Evolutionary conservation across 2,329 filamentous ascomycete species (phyloP).

Genomic region (Neopestalotiopsis sp.): DNA sequence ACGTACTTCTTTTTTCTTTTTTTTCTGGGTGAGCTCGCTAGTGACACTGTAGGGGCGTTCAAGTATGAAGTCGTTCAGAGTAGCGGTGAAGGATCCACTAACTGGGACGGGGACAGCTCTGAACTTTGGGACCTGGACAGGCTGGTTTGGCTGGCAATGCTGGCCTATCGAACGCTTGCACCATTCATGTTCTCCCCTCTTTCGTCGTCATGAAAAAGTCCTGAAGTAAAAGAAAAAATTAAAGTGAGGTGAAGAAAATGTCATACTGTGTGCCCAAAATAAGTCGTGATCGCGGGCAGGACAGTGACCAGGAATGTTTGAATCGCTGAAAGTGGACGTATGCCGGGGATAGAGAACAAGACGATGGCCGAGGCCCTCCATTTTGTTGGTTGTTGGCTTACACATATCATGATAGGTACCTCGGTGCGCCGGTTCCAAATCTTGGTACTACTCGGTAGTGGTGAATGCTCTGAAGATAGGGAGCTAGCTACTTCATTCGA

Average conservation of each 20-base stretch:
- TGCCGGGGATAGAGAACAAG: not conserved
- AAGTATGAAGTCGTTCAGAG: constrained; percentile 8
- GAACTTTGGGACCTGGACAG: not conserved
- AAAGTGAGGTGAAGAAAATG: not conserved
- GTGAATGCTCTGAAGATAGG: no score
- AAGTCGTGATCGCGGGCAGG: not conserved
- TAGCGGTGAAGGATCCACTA: constrained; percentile 23
- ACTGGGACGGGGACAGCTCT: constrained; percentile 6
- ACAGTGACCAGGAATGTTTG: not conserved
- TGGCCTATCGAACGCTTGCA: not conserved
- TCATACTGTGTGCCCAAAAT: not conserved
- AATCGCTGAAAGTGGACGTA: not conserved
- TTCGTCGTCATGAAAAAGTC: not conserved
- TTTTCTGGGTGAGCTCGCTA: not conserved
- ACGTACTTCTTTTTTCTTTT: not conserved
- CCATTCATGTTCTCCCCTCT: constrained; percentile 5
- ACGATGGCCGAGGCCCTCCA: not conserved
- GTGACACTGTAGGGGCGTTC: not conserved
- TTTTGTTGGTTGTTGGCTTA: not conserved
- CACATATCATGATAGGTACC: not conserved
- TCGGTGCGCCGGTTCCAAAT: not conserved
- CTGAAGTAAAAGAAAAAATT: not conserved
- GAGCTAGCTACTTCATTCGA: no score
- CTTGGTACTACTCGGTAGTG: no score
- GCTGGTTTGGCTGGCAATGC: no score